A percentile compares a stretch with the other conserved stretches of the same genome.
phyloP scores from a whole-genome alignment of 164 flowering plant genomes.

The Saururus chinensis region DNA sequence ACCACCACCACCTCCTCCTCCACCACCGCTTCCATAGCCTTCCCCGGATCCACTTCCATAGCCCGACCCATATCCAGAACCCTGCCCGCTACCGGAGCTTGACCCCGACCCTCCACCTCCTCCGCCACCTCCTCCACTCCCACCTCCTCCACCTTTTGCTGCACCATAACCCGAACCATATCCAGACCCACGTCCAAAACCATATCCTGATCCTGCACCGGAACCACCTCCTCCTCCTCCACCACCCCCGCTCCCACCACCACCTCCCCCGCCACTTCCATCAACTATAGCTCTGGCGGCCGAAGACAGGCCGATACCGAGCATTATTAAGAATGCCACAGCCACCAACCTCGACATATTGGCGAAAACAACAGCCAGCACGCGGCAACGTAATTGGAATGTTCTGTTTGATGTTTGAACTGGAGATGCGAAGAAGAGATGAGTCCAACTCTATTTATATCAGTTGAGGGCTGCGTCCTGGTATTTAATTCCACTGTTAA shows the following conservation, averaged over 20 bases:
- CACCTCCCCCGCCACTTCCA: background rate
- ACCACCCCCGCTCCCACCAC: background rate
- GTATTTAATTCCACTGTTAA: background rate
- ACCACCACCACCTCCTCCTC: background rate
- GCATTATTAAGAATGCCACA: background rate
- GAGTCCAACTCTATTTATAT: background rate
- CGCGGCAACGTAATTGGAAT: background rate
- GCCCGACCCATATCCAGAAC: background rate
- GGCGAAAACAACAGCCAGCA: background rate
- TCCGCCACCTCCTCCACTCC: background rate
- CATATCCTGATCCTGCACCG: conserved; percentile 2
- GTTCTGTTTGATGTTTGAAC: too few species aligned
- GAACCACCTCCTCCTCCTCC: background rate
- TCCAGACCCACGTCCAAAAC: conserved; percentile 1
- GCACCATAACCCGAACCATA: background rate
- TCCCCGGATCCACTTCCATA: background rate
- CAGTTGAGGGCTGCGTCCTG: background rate
- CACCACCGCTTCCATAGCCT: background rate
- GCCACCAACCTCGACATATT: background rate
- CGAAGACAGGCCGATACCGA: background rate
- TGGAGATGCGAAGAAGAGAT: background rate
- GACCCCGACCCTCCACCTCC: background rate
- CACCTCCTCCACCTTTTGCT: background rate
- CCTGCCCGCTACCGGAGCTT: background rate
- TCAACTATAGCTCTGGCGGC: background rate